Conservation (phyloP, 768 basidiomycete genomes). For the Lactarius hatsudake region DNA sequence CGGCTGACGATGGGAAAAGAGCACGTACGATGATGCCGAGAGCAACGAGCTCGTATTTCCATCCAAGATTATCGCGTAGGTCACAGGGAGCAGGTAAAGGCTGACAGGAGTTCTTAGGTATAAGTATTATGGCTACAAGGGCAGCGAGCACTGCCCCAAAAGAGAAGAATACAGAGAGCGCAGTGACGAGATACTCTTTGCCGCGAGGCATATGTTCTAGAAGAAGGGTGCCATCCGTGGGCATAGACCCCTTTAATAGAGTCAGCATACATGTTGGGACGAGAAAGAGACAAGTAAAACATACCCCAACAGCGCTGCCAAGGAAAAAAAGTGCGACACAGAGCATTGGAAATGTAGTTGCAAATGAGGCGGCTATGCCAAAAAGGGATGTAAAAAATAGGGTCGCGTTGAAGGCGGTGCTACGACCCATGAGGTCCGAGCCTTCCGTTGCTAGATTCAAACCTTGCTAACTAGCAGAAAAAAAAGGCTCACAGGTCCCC, state of each 20-base stretch:
- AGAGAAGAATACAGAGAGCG: conserved; percentile 93
- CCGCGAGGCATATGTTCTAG: conserved; percentile 90
- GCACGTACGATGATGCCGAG: conserved; percentile 79
- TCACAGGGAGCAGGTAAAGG: conserved; percentile 52
- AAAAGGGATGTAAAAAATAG: conserved; percentile 89
- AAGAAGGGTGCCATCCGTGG: conserved; percentile 90
- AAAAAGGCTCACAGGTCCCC: conserved; percentile 69
- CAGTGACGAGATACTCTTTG: conserved; percentile 91
- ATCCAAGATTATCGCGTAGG: conserved; percentile 76
- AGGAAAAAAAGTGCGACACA: conserved; percentile 82
- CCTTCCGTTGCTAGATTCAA: conserved; percentile 37
- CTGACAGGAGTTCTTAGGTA: conserved; percentile 76
- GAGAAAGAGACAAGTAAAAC: conserved; percentile 12
- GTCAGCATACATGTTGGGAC: background rate
- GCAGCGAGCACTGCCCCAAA: conserved; percentile 87
- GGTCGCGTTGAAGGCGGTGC: conserved; percentile 88
- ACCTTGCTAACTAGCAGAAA: background rate
- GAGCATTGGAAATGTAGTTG: conserved; percentile 62
- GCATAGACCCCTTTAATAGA: conserved; percentile 77
- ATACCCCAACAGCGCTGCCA: conserved; percentile 90
- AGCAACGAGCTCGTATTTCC: conserved; percentile 78
- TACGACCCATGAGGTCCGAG: conserved; percentile 87
- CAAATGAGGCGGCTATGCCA: conserved; percentile 74
- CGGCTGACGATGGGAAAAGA: background rate
- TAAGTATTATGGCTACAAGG: conserved; percentile 69